Evolutionary conservation across 106 monocot species (phyloP).

Genomic region (Allium cepa): DNA sequence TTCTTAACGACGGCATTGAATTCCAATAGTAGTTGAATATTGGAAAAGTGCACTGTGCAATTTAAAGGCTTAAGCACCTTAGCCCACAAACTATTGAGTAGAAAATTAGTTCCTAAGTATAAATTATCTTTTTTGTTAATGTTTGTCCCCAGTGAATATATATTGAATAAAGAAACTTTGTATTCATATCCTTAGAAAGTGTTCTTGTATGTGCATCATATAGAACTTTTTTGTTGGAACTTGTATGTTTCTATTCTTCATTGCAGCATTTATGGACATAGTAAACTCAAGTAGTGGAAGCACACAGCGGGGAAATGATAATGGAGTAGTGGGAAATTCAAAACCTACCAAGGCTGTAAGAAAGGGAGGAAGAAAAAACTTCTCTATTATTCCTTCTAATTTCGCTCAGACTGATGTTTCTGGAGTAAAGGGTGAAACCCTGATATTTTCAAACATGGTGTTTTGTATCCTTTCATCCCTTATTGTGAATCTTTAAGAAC

Average conservation of each 20-base stretch:
- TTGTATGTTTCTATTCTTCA: background rate
- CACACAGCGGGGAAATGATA: slow-evolving; percentile 39
- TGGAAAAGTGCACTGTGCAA: too few relatives aligned
- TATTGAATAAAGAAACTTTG: too few relatives aligned
- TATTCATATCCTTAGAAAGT: too few relatives aligned
- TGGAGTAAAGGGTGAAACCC: slow-evolving; percentile 51
- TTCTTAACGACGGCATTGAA: too few relatives aligned
- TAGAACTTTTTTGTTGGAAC: background rate
- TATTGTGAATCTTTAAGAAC: background rate
- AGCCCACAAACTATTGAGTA: too few relatives aligned
- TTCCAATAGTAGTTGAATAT: too few relatives aligned
- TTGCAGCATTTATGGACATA: slow-evolving; percentile 80
- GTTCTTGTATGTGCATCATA: background rate
- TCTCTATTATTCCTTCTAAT: slow-evolving; percentile 61
- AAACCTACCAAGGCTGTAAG: slow-evolving; percentile 24
- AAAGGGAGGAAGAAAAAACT: slow-evolving; percentile 40
- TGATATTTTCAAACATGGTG: slow-evolving; percentile 77
- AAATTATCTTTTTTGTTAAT: too few relatives aligned
- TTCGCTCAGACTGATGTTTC: slow-evolving; percentile 76
- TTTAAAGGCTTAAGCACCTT: too few relatives aligned
- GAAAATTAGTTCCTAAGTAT: too few relatives aligned
- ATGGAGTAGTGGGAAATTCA: slow-evolving; percentile 27
- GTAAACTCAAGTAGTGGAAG: slow-evolving; percentile 83
- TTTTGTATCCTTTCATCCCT: slow-evolving; percentile 75
- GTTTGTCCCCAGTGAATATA: too few relatives aligned